These are phyloP conservation scores for Aquilaria malaccensis DNA, from an alignment of 345 rosid genomes.

Conservation along the genomic window DNA sequence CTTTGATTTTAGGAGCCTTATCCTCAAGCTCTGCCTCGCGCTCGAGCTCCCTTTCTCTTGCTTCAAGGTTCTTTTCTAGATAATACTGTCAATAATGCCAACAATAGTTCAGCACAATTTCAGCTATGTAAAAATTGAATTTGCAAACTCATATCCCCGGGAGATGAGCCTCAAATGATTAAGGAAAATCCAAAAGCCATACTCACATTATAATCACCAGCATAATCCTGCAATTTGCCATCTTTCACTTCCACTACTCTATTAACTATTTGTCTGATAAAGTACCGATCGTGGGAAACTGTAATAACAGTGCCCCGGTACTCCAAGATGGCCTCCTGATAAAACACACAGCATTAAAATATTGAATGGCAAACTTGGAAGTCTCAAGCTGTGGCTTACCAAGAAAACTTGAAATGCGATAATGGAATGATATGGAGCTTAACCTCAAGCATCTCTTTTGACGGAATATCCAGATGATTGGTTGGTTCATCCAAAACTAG, in stretches of 20 bases:
- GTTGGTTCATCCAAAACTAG: slow-evolving; percentile 92
- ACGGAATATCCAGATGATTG: slow-evolving; percentile 93
- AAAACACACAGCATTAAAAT: slow-evolving; percentile 6
- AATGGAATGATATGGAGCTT: background rate
- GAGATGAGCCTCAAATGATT: too few species aligned
- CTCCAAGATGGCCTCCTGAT: slow-evolving; percentile 87
- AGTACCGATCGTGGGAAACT: slow-evolving; percentile 88
- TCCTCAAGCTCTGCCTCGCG: slow-evolving; percentile 81
- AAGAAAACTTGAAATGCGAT: background rate
- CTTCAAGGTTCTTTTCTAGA: slow-evolving; percentile 91
- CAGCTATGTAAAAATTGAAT: background rate
- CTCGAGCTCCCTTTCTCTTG: slow-evolving; percentile 64
- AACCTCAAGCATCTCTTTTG: slow-evolving; percentile 99
- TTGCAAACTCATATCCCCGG: background rate
- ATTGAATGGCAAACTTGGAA: background rate
- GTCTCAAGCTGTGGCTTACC: background rate
- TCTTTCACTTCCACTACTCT: slow-evolving; percentile 84
- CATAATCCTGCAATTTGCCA: slow-evolving; percentile 62
- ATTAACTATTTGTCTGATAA: slow-evolving; percentile 91
- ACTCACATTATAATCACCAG: slow-evolving; percentile 81
- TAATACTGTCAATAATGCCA: slow-evolving; percentile 47
- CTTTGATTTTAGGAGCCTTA: slow-evolving; percentile 88
- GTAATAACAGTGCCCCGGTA: slow-evolving; percentile 80
- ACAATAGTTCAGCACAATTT: too few species aligned
- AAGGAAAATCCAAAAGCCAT: background rate